Evolutionary conservation across 2,329 filamentous ascomycete genomes (phyloP), one percentile per base, ranked within the genome.

Genomic region (Gaeumannomyces sp.): DNA sequence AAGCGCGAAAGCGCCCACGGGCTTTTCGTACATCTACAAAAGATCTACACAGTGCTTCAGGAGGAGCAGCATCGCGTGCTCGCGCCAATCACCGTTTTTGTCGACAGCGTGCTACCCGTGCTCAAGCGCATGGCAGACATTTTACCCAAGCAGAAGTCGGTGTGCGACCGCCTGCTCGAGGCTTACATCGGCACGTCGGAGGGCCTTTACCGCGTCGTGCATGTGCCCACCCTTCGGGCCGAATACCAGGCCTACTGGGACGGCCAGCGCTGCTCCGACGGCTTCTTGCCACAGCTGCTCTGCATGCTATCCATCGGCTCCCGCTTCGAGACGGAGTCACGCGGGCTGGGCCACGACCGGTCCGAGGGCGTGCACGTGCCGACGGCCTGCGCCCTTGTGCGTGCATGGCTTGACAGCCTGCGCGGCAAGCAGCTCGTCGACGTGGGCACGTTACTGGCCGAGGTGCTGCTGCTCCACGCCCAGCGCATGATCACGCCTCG

Each of bases 91-190:
- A 77, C 81, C 3, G 83, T 85, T 38, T 85, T 81, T 68, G 83
- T 85, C 33, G 82, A 85, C 69, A 85, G 83, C n/a, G 82, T 85
- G 75, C 82, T 83, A 71, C 83, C 83, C 0, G 77, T 85, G 2
- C 79, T 80, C 65, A 84, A 84, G 71, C 81, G 83, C 60, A 86
- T 86, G 83, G 78, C 77, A 35, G 83, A 85, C 65, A 83, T 85
- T 19, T 69, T 85, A 25, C 83, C 83, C 0, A 79, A 77, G 38
- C 81, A 33, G 11, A 68, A 78, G 69, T 65, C 73, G 0, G 78
- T 83, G 11, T 86, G 83, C 72, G 82, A 85, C 68, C 76, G 79
- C 19, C 76, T 85, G 4, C 69, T 85, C 3, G 73, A 77, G 10
- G 73, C 79, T 1, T 85, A 85, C 68, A 75, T 85, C 63, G 76